Evolutionary conservation across 495 filamentous ascomycete species (phyloP).

Genomic region (Rostrohypoxylon terebratum): DNA sequence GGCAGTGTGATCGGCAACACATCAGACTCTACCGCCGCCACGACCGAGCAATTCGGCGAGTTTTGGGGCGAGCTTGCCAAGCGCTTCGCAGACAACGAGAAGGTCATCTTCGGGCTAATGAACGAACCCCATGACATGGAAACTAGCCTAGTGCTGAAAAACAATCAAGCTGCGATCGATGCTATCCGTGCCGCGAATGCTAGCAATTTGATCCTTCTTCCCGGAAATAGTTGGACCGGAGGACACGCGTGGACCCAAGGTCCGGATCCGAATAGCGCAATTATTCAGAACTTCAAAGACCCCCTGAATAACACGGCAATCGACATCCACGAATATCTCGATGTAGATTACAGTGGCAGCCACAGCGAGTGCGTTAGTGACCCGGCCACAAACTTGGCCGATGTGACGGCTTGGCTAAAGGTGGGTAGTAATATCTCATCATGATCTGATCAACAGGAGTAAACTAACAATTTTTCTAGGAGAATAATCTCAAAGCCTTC

Average conservation of each 20-base stretch:
- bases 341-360: slow-evolving; percentile 61
- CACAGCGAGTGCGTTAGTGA: slow-evolving; percentile 56
- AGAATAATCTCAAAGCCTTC: slow-evolving; percentile 64
- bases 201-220: slow-evolving; percentile 61
- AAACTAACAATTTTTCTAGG: slow-evolving; percentile 24
- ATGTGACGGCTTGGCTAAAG: slow-evolving; percentile 62
- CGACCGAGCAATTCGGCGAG: slow-evolving; percentile 61
- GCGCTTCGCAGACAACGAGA: slow-evolving; percentile 62
- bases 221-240: slow-evolving; percentile 62
- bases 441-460: neutral
- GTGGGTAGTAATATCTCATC: slow-evolving; percentile 15
- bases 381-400: slow-evolving; percentile 55
- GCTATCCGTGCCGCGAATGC: slow-evolving; percentile 60
- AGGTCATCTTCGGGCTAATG: slow-evolving; percentile 64
- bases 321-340: slow-evolving; percentile 67
- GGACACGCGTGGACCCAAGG: slow-evolving; percentile 62
- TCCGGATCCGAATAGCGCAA: slow-evolving; percentile 57
- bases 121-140: slow-evolving; percentile 66
- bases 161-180: slow-evolving; percentile 65
- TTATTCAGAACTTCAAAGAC: slow-evolving; percentile 59
- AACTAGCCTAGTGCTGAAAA: slow-evolving; percentile 57
- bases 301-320: slow-evolving; percentile 62
- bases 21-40: slow-evolving; percentile 56
- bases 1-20: slow-evolving; percentile 65
- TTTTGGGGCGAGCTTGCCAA: slow-evolving; percentile 66